Evolutionary conservation across 2,329 filamentous ascomycete genomes (phyloP).

Genomic region (Aspergillus tubingensis): DNA sequence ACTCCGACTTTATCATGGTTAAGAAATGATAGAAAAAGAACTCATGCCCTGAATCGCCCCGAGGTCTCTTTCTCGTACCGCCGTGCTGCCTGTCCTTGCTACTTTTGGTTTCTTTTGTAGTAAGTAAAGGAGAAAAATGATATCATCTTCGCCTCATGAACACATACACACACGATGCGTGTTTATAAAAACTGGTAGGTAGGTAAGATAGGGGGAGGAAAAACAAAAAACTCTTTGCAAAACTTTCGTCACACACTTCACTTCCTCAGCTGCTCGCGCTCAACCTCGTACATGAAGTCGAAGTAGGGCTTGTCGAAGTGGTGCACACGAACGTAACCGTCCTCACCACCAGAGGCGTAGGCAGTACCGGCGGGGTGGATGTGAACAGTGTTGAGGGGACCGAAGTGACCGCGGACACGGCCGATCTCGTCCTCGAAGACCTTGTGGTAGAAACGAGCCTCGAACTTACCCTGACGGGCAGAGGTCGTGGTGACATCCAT

Average conservation of each 20-base stretch:
- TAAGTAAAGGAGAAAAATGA: slow-evolving; percentile 8
- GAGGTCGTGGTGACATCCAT: slow-evolving; percentile 98
- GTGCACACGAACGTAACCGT: slow-evolving; percentile 97
- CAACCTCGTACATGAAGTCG: slow-evolving; percentile 98
- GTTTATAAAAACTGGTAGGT: slow-evolving; percentile 17
- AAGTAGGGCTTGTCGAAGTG: slow-evolving; percentile 99
- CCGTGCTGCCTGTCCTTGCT: slow-evolving; percentile 26
- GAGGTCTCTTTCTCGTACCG: slow-evolving; percentile 32
- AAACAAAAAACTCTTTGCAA: slow-evolving; percentile 16
- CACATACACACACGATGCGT: slow-evolving; percentile 38
- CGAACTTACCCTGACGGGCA: slow-evolving; percentile 96
- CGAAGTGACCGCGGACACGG: slow-evolving; percentile 94
- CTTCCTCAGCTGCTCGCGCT: slow-evolving; percentile 69
- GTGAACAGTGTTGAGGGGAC: slow-evolving; percentile 93
- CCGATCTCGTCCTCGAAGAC: slow-evolving; percentile 99
- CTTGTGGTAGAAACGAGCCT: slow-evolving; percentile 99
- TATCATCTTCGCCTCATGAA: slow-evolving; percentile 36
- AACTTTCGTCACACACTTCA: slow-evolving; percentile 27
- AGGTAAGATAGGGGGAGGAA: no score
- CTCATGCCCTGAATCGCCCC: slow-evolving; percentile 36
- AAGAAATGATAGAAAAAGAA: slow-evolving; percentile 37
- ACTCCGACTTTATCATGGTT: slow-evolving; percentile 42
- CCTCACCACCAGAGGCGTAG: slow-evolving; percentile 94
- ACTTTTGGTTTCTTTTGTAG: slow-evolving; percentile 19
- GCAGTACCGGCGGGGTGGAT: slow-evolving; percentile 87